Evolutionary conservation across 1,139 yeast genomes (phyloP), one percentile per base, ranked within the genome.

Genomic region (Keqinozyma sinolaborantium): DNA sequence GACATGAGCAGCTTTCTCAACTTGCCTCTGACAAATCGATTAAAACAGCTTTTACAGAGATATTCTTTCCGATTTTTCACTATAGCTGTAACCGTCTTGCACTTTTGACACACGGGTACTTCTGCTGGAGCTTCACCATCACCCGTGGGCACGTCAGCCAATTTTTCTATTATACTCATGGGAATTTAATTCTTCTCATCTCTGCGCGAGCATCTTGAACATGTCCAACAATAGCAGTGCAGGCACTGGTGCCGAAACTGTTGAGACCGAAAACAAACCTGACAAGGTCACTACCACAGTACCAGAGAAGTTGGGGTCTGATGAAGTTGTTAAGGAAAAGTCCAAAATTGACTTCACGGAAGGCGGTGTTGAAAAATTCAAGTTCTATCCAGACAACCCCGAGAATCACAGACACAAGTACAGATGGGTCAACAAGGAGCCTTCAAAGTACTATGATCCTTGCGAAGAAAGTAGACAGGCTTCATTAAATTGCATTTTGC

Each of bases 381-480:
- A 79, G 50, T 86, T 79, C 51, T 88, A 85, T 48, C 97, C 97
- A 1, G 97, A 88, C 45, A 77, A 79, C 33, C 90, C 90, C 4
- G 72, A 79, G 11, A 72, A 72, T 37, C 73, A 77, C 38, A 60
- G 73, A 19, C 86, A 79, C 51, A 76, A 78, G 46, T 74, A 76
- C 41, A 63, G 73, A 35, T 81, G 81, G 66, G 57, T 73, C 4
- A 60, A 68, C 54, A 88, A 90, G 48, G 88, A 77, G 26, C 84
- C 95, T 2, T 81, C 95, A 5, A 79, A 83, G 54, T 92, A 73
- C 55, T 90, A 83, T 50, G 97, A 92, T 51, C 97, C 98, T 1
- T 92, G 98, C 57, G 84, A 82, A 35, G 90, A 87, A 51, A 83
- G 95, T 27, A 72, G 96, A 14, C 82, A 79, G 53, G 92, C 95